phyloP scores from a whole-genome alignment of 345 rosid genomes.

The Gossypium rotundifolium region DNA sequence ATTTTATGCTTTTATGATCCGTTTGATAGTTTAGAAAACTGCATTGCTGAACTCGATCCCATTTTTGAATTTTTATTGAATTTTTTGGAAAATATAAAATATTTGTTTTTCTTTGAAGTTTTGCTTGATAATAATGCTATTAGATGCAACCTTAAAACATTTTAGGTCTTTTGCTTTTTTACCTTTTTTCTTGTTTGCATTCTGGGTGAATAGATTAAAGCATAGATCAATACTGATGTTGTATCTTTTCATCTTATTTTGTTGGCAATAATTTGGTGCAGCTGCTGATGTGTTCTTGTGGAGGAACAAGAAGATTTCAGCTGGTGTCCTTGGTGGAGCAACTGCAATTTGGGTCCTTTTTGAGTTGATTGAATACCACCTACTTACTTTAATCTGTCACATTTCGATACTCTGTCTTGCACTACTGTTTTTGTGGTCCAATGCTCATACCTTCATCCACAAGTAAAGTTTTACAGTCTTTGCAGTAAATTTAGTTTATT shows the following conservation, averaged over 20 bases:
- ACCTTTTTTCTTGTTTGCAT: too few species aligned
- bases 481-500: not conserved
- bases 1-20: not conserved
- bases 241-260: not conserved
- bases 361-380: constrained; percentile 67
- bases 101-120: not conserved
- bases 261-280: constrained; percentile 22
- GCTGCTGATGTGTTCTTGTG: constrained; percentile 94
- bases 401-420: constrained; percentile 51
- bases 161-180: not conserved
- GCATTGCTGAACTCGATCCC: not conserved
- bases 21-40: constrained; percentile 6
- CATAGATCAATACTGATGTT: not conserved
- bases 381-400: constrained; percentile 72
- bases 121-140: not conserved
- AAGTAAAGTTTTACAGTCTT: constrained; percentile 33
- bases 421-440: constrained; percentile 71
- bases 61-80: not conserved
- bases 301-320: constrained; percentile 82
- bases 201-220: not conserved
- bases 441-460: constrained; percentile 53
- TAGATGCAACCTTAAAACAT: not conserved
- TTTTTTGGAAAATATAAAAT: not conserved
- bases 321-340: constrained; percentile 54
- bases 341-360: constrained; percentile 73